These are phyloP conservation scores for Yarrowia phangngaensis DNA, from an alignment of 805 yeast genomes.

Conservation along the genomic window DNA sequence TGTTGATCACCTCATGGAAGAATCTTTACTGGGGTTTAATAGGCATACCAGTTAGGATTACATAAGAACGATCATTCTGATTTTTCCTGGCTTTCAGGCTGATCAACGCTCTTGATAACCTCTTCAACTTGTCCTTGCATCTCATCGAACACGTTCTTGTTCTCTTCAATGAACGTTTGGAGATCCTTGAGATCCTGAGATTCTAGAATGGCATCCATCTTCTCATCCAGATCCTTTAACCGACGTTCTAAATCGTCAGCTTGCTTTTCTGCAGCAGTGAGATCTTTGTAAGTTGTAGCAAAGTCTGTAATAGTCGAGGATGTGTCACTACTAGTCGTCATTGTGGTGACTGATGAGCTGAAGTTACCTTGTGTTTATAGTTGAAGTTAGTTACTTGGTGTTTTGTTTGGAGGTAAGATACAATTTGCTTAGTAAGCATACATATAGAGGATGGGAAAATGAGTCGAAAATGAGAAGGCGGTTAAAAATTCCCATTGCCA, in stretches of 20 bases:
- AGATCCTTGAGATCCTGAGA: constrained; percentile 11
- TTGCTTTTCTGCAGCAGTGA: constrained; percentile 66
- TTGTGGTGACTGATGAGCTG: too few relatives aligned
- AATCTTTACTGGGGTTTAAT: too few relatives aligned
- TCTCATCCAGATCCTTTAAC: constrained; percentile 21
- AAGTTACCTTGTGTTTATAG: background rate
- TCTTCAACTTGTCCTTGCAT: background rate
- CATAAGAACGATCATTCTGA: too few relatives aligned
- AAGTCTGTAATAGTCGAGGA: constrained; percentile 38
- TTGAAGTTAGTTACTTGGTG: background rate
- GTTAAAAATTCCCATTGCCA: too few relatives aligned
- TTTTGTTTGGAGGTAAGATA: too few relatives aligned
- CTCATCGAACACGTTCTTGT: background rate
- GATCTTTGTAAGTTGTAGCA: constrained; percentile 55
- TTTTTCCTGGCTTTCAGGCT: too few relatives aligned
- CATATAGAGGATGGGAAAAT: too few relatives aligned
- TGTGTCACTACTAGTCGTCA: background rate
- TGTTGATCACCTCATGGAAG: too few relatives aligned
- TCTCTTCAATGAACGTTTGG: constrained; percentile 2
- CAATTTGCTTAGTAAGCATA: too few relatives aligned
- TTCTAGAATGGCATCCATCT: constrained; percentile 23
- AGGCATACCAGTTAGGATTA: too few relatives aligned
- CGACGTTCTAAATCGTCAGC: constrained; percentile 43
- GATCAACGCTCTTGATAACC: background rate
- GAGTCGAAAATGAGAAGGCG: too few relatives aligned